phyloP scores from a whole-genome alignment of 2,329 filamentous ascomycete genomes.

The Trichophyton mentagrophytes region DNA sequence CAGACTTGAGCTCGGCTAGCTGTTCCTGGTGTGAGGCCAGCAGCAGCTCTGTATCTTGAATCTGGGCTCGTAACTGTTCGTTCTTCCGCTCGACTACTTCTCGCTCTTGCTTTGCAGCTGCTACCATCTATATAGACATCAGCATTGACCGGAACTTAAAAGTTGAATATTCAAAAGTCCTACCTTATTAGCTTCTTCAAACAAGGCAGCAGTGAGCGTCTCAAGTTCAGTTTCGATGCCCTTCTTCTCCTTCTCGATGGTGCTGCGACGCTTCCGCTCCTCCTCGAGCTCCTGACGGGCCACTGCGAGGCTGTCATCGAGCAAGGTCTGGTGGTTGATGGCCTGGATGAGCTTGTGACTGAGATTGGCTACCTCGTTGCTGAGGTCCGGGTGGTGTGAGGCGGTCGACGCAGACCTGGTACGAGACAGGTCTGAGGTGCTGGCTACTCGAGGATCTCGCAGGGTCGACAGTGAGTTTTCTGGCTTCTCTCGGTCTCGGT shows the following conservation, averaged over 20 bases:
- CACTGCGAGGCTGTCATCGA: constrained; percentile 76
- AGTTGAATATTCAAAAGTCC: background rate
- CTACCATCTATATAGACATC: constrained; percentile 57
- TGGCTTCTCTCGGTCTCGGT: background rate
- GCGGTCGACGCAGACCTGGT: constrained; percentile 22
- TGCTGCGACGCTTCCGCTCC: constrained; percentile 51
- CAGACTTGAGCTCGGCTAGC: constrained; percentile 73
- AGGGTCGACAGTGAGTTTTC: constrained; percentile 34
- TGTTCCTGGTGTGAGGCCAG: constrained; percentile 89
- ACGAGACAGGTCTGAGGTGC: constrained; percentile 25
- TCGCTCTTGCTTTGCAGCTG: constrained; percentile 71
- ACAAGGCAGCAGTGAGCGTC: constrained; percentile 78
- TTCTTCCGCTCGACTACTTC: constrained; percentile 72
- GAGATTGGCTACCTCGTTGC: constrained; percentile 69
- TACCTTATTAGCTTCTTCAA: constrained; percentile 89
- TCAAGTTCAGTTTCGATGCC: constrained; percentile 88
- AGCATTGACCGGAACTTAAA: constrained; percentile 9
- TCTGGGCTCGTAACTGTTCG: constrained; percentile 71
- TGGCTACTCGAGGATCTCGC: constrained; percentile 31
- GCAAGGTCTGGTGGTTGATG: constrained; percentile 86
- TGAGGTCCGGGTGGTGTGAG: constrained; percentile 46
- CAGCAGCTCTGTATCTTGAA: constrained; percentile 74
- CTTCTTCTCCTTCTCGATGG: constrained; percentile 66
- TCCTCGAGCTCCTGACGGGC: constrained; percentile 66
- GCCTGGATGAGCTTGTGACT: constrained; percentile 95